These are phyloP conservation scores for Marasmius fiardii DNA, from an alignment of 1,284 basidiomycete species.

Conservation along the genomic window DNA sequence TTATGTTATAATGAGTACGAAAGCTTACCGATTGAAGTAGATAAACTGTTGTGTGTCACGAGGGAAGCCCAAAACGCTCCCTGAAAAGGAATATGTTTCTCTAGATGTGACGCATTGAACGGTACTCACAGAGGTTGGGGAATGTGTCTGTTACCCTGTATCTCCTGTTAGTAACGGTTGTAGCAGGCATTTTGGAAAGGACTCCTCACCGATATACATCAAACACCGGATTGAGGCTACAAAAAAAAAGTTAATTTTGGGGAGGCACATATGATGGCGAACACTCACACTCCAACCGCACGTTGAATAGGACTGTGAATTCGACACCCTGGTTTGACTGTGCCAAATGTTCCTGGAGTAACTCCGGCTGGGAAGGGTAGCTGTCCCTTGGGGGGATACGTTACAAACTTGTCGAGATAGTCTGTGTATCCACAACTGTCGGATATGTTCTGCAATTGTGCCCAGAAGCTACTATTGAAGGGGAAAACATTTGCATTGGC, in stretches of 20 bases:
- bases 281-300: conserved; percentile 35
- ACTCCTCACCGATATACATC: conserved; percentile 34
- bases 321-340: conserved; percentile 39
- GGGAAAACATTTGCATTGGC: conserved; percentile 51
- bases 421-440: conserved; percentile 58
- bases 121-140: conserved; percentile 30
- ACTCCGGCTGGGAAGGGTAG: conserved; percentile 42
- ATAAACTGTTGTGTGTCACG: conserved; percentile 48
- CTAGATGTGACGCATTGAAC: too few species aligned
- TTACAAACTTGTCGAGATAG: conserved; percentile 59
- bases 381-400: conserved; percentile 59
- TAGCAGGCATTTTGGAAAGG: conserved; percentile 9
- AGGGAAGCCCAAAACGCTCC: conserved; percentile 58
- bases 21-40: conserved; percentile 26
- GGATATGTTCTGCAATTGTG: conserved; percentile 48
- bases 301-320: conserved; percentile 41
- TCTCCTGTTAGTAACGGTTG: background rate
- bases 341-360: conserved; percentile 24
- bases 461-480: conserved; percentile 55
- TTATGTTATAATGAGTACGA: background rate
- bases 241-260: background rate
- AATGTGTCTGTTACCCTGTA: conserved; percentile 36
- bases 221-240: conserved; percentile 54
- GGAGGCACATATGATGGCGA: background rate
- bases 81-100: conserved; percentile 24